phyloP scores from a whole-genome alignment of 768 basidiomycete species.

The Lanmaoa pseudosensibilis region DNA sequence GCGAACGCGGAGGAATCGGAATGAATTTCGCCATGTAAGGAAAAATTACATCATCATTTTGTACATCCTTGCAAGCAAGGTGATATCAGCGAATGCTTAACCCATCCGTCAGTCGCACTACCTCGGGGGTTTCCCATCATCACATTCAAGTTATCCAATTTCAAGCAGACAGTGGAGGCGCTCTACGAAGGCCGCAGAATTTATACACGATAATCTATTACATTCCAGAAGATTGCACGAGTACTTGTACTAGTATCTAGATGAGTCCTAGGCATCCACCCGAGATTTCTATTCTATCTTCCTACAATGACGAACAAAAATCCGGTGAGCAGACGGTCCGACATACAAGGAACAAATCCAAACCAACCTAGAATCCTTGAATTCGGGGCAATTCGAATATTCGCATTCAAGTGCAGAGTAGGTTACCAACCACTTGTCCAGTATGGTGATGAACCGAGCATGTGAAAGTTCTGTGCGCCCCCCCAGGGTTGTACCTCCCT shows the following conservation, averaged over 20 bases:
- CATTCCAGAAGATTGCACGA: too few species aligned
- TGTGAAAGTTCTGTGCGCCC: background rate
- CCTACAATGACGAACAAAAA: too few species aligned
- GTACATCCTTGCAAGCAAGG: too few species aligned
- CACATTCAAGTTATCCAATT: background rate
- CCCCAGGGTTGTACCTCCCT: background rate
- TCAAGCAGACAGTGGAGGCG: too few species aligned
- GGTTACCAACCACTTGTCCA: slow-evolving; percentile 3
- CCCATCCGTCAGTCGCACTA: background rate
- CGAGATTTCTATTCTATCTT: background rate
- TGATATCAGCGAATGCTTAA: background rate
- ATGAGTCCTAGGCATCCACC: too few species aligned
- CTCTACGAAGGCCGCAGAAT: too few species aligned
- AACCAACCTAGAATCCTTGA: background rate
- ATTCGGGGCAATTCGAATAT: slow-evolving; percentile 1
- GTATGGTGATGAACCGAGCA: background rate
- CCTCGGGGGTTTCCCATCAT: background rate
- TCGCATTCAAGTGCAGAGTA: background rate
- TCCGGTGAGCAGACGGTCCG: background rate
- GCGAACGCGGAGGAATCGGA: too few species aligned
- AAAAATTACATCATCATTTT: too few species aligned
- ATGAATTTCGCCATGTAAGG: too few species aligned
- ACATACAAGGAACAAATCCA: background rate
- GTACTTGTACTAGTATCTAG: too few species aligned
- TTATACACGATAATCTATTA: too few species aligned